phyloP scores from a whole-genome alignment of 2,329 filamentous ascomycete species.

The Neofusicoccum kwambonambiense region DNA sequence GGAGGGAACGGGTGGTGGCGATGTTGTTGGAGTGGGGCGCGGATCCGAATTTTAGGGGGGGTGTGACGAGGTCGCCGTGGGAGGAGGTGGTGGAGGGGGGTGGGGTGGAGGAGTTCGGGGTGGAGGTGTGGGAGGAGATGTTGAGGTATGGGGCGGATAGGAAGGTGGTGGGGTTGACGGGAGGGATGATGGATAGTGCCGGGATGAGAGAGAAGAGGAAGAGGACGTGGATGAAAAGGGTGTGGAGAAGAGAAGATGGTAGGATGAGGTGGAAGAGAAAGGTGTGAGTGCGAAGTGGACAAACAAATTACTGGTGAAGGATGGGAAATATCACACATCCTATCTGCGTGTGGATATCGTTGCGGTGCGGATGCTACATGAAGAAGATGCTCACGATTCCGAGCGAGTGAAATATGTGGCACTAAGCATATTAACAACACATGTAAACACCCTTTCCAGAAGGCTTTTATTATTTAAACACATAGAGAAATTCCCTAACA shows the following conservation, averaged over 20 bases:
- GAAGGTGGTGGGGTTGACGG: conserved; percentile 19
- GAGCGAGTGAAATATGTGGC: too few species aligned
- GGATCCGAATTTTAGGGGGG: not conserved
- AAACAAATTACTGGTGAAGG: too few species aligned
- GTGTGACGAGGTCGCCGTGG: not conserved
- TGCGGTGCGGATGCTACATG: too few species aligned
- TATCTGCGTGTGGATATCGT: too few species aligned
- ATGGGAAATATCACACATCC: too few species aligned
- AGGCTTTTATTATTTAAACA: too few species aligned
- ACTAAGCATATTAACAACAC: too few species aligned
- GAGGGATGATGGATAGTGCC: too few species aligned
- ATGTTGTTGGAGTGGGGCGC: conserved; percentile 3
- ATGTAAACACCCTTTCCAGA: too few species aligned
- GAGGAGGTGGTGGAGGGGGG: not conserved
- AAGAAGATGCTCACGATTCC: too few species aligned
- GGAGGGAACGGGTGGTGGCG: not conserved
- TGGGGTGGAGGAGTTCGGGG: conserved; percentile 13
- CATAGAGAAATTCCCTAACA: too few species aligned
- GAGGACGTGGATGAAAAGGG: not conserved
- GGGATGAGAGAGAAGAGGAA: not conserved
- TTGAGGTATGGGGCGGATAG: conserved; percentile 24
- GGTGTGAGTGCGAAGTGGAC: conserved; percentile 14
- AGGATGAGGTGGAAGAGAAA: conserved; percentile 23
- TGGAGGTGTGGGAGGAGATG: conserved; percentile 33
- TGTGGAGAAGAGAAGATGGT: conserved; percentile 21